Conservation (phyloP, 1,284 basidiomycete genomes). For the Puccinia novopanici region DNA sequence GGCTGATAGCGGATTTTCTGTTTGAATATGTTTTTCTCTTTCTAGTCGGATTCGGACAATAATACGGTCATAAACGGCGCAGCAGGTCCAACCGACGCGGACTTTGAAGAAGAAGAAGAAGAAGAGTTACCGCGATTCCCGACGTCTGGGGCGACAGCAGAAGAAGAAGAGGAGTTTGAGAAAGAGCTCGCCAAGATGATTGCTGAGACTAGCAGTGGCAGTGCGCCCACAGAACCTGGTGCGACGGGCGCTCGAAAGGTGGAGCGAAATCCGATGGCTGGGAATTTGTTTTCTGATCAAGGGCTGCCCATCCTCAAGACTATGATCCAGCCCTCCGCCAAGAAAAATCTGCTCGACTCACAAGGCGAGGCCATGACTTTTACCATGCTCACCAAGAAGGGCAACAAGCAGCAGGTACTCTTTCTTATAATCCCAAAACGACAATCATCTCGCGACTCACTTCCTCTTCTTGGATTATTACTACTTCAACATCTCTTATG, state of each 20-base stretch:
- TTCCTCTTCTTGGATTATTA: neutral
- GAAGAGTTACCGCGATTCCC: slow-evolving; percentile 51
- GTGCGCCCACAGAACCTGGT: slow-evolving; percentile 53
- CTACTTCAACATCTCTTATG: neutral
- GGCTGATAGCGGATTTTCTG: neutral
- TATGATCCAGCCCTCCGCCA: slow-evolving; percentile 53
- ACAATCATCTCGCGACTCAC: neutral
- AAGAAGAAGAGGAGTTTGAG: slow-evolving; percentile 88
- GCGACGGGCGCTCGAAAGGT: slow-evolving; percentile 46
- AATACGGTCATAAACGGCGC: slow-evolving; percentile 18
- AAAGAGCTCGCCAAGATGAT: slow-evolving; percentile 95
- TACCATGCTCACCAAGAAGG: slow-evolving; percentile 87
- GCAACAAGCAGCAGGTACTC: slow-evolving; percentile 84
- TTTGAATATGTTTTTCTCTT: too few relatives aligned
- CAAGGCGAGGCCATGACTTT: slow-evolving; percentile 75
- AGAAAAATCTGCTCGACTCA: slow-evolving; percentile 58
- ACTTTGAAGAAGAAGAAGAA: slow-evolving; percentile 48
- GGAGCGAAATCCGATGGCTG: slow-evolving; percentile 71
- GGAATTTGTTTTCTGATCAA: slow-evolving; percentile 64
- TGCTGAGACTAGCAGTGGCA: slow-evolving; percentile 73
- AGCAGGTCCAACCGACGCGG: slow-evolving; percentile 37
- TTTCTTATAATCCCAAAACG: neutral
- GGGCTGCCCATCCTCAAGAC: slow-evolving; percentile 60
- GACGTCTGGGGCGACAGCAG: slow-evolving; percentile 60
- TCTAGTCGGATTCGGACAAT: slow-evolving; percentile 43